Conservation (phyloP, 192 early-diverging fungal genomes). For the Coemansia sp. region DNA sequence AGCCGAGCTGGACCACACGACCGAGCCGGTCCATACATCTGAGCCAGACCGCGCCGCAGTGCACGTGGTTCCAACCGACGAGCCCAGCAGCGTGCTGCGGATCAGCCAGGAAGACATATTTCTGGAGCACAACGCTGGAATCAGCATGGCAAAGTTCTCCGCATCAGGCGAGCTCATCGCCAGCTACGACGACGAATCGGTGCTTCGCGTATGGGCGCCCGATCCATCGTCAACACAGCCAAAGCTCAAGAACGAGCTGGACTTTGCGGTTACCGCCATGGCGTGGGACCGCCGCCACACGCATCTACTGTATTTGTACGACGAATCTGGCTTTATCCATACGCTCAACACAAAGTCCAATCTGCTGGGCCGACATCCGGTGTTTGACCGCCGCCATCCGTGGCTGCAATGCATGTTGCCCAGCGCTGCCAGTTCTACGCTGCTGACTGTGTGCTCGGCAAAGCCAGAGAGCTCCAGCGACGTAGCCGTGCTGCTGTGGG, state of each 20-base stretch:
- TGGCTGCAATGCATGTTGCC: slow-evolving; percentile 50
- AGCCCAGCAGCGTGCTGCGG: slow-evolving; percentile 37
- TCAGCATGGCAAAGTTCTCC: slow-evolving; percentile 48
- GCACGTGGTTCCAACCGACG: slow-evolving; percentile 23
- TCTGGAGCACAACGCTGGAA: slow-evolving; percentile 50
- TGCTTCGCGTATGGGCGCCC: slow-evolving; percentile 52
- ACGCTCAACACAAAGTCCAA: slow-evolving; percentile 51
- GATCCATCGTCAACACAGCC: slow-evolving; percentile 31
- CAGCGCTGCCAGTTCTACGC: slow-evolving; percentile 34
- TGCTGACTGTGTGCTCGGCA: slow-evolving; percentile 42
- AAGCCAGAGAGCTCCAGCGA: slow-evolving; percentile 46
- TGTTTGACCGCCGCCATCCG: slow-evolving; percentile 26
- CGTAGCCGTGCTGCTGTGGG: slow-evolving; percentile 41
- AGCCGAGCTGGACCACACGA: no score
- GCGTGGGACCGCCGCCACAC: slow-evolving; percentile 49
- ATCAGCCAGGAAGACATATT: slow-evolving; percentile 54
- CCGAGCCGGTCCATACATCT: no score
- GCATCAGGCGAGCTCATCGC: slow-evolving; percentile 46
- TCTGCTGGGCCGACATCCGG: slow-evolving; percentile 40
- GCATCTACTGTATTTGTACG: slow-evolving; percentile 50
- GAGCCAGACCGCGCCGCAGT: not conserved
- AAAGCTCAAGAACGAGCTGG: slow-evolving; percentile 52
- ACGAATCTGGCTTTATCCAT: slow-evolving; percentile 46
- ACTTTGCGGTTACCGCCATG: slow-evolving; percentile 48
- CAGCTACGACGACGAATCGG: slow-evolving; percentile 55